phyloP scores from a whole-genome alignment of 2,329 filamentous ascomycete genomes.

The Aspergillus proliferans region DNA sequence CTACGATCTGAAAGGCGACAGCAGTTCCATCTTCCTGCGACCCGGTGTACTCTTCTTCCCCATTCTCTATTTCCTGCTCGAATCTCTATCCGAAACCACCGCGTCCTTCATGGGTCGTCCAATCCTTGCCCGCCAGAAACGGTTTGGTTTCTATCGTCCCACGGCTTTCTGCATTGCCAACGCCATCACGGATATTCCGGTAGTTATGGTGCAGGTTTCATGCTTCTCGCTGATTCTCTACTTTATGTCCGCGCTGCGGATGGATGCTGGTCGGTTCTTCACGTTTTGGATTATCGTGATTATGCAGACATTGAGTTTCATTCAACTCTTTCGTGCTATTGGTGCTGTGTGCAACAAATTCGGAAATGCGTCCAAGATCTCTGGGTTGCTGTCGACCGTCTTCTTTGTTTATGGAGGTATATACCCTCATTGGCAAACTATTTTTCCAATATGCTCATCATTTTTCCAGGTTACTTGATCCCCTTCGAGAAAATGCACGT shows the following conservation, averaged over 20 bases:
- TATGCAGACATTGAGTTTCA: slow-evolving; percentile 44
- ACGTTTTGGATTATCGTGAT: slow-evolving; percentile 52
- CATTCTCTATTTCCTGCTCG: slow-evolving; percentile 54
- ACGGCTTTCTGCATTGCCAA: slow-evolving; percentile 53
- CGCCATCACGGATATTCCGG: slow-evolving; percentile 50
- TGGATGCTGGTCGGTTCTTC: slow-evolving; percentile 54
- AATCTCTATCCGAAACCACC: slow-evolving; percentile 54
- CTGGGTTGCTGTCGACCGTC: slow-evolving; percentile 35
- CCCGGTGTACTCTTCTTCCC: slow-evolving; percentile 57
- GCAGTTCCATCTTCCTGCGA: slow-evolving; percentile 50
- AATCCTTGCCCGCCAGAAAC: slow-evolving; percentile 62
- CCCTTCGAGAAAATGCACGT: slow-evolving; percentile 54
- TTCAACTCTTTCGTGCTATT: slow-evolving; percentile 46
- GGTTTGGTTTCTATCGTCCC: slow-evolving; percentile 60
- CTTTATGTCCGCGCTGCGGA: slow-evolving; percentile 50
- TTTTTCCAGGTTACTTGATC: slow-evolving; percentile 50
- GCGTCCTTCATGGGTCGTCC: slow-evolving; percentile 57
- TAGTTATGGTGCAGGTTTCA: slow-evolving; percentile 50
- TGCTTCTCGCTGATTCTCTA: slow-evolving; percentile 56
- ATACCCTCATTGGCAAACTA: not conserved
- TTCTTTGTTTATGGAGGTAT: slow-evolving; percentile 49
- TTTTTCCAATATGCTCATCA: not conserved
- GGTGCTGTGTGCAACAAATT: slow-evolving; percentile 42
- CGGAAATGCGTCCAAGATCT: slow-evolving; percentile 43
- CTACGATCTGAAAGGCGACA: slow-evolving; percentile 46